Evolutionary conservation across 2,329 filamentous ascomycete species (phyloP).

Genomic region (Colletotrichum navitas): DNA sequence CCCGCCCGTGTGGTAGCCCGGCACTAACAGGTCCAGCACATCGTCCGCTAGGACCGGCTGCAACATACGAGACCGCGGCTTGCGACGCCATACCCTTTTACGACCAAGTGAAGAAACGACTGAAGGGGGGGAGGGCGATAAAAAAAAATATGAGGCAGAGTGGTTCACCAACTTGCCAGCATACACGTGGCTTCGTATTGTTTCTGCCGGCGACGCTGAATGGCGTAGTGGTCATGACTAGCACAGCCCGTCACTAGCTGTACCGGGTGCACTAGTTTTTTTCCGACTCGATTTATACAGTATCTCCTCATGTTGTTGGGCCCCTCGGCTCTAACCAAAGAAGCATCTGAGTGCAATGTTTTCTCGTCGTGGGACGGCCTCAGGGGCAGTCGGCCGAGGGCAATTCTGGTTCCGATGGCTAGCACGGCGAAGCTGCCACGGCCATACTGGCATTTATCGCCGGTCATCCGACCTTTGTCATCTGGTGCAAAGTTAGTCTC

Average conservation of each 20-base stretch:
- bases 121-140: not conserved
- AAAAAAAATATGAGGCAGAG: constrained; percentile 1
- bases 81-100: not conserved
- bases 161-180: constrained; percentile 27
- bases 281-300: constrained; percentile 22
- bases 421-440: not conserved
- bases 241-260: constrained; percentile 6
- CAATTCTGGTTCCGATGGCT: constrained; percentile 2
- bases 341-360: not conserved
- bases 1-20: constrained; percentile 4
- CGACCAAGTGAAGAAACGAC: not conserved
- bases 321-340: not conserved
- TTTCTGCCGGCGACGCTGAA: constrained; percentile 21
- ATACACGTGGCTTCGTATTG: constrained; percentile 16
- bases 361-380: not conserved
- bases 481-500: not conserved
- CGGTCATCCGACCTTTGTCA: not conserved
- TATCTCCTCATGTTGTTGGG: constrained; percentile 11
- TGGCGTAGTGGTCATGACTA: constrained; percentile 6
- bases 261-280: constrained; percentile 6
- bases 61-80: constrained; percentile 4
- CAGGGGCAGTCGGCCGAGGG: not conserved
- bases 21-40: not conserved
- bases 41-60: constrained; percentile 11
- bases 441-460: not conserved